Conservation (phyloP, 2,329 filamentous ascomycete species). For the Monosporascus sp. region DNA sequence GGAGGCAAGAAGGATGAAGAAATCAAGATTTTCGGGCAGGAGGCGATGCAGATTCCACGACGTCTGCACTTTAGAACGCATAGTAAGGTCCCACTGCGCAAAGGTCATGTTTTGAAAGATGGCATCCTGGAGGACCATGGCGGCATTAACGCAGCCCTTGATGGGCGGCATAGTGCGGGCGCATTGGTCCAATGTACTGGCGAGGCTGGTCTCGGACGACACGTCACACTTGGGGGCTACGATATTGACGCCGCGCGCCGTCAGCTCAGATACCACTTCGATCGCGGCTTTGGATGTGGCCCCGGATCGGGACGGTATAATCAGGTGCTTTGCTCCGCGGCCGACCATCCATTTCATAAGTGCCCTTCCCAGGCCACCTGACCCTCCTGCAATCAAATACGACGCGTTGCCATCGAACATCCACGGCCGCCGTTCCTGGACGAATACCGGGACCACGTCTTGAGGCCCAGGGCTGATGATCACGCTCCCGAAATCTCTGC, state of each 20-base stretch:
- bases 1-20: conserved; percentile 23
- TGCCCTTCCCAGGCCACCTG: conserved; percentile 22
- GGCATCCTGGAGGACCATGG: conserved; percentile 33
- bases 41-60: conserved; percentile 16
- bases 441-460: conserved; percentile 19
- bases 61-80: conserved; percentile 17
- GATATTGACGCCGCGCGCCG: conserved; percentile 7
- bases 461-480: conserved; percentile 13
- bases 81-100: conserved; percentile 17
- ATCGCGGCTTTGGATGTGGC: conserved; percentile 9
- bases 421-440: conserved; percentile 15
- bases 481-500: conserved; percentile 16
- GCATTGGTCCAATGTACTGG: conserved; percentile 9
- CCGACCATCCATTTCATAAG: conserved; percentile 21
- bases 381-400: conserved; percentile 23
- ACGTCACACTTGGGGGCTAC: conserved; percentile 17
- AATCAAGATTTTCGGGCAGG: conserved; percentile 17
- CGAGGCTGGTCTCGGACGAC: conserved; percentile 9
- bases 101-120: conserved; percentile 22
- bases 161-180: conserved; percentile 25
- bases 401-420: conserved; percentile 18
- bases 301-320: conserved; percentile 18
- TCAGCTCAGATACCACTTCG: conserved; percentile 12
- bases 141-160: conserved; percentile 35
- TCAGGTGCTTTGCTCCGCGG: conserved; percentile 17